Evolutionary conservation across 306 rosid species (phyloP).

Genomic region (cucumber (Cucumis sativus)): Cucumber_9930_V3 NC_026655.2:13824001-13824500

Average conservation of each 20-base stretch:
- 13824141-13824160: conserved; percentile 41
- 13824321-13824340: background rate
- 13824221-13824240: conserved; percentile 52
- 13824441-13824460: background rate
- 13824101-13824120: conserved; percentile 12
- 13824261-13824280: too few relatives aligned
- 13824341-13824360: background rate
- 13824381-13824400: conserved; percentile 4
- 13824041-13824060: conserved; percentile 26
- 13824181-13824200: conserved; percentile 72
- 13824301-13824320: too few relatives aligned
- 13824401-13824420: background rate
- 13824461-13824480: background rate
- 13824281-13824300: background rate
- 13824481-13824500: background rate
- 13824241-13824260: conserved; percentile 21
- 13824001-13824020: conserved; percentile 1
- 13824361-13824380: conserved; percentile 11
- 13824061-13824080: conserved; percentile 31
- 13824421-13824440: background rate
- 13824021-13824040: conserved; percentile 20
- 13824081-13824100: conserved; percentile 25
- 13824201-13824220: conserved; percentile 73
- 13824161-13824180: conserved; percentile 52
- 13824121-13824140: conserved; percentile 14